phyloP scores from a whole-genome alignment of 2,329 filamentous ascomycete species.

The Colletotrichum chlorophyti region DNA sequence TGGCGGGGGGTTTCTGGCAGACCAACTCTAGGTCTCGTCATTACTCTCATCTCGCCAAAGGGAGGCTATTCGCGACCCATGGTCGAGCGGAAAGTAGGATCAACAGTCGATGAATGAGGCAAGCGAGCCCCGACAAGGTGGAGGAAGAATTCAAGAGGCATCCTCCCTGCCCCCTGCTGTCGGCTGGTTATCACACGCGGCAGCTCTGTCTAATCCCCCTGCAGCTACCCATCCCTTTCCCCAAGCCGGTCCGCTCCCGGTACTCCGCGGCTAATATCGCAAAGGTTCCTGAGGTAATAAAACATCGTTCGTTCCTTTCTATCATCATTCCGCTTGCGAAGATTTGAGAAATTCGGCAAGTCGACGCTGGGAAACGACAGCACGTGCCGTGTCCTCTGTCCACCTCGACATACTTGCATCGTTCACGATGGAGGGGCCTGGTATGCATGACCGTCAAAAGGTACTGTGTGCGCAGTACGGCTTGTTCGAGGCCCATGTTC shows the following conservation, averaged over 20 bases:
- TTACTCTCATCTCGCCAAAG: not conserved
- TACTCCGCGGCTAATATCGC: constrained; percentile 6
- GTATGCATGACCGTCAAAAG: too few relatives aligned
- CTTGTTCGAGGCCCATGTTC: too few relatives aligned
- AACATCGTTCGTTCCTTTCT: constrained; percentile 13
- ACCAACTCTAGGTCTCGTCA: too few relatives aligned
- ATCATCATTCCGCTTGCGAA: constrained; percentile 1
- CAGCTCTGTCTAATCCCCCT: not conserved
- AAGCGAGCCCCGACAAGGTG: not conserved
- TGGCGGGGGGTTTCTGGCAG: too few relatives aligned
- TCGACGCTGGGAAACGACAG: not conserved
- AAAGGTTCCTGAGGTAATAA: not conserved
- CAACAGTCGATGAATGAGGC: not conserved
- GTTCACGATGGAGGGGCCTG: too few relatives aligned
- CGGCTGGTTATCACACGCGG: not conserved
- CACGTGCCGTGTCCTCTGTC: too few relatives aligned
- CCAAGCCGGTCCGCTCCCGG: constrained; percentile 23
- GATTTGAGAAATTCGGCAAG: not conserved
- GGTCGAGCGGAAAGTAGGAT: constrained; percentile 3
- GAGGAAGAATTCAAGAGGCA: constrained; percentile 13
- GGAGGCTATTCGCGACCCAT: not conserved
- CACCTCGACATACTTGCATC: too few relatives aligned
- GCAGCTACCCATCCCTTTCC: constrained; percentile 17
- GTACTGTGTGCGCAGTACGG: too few relatives aligned
- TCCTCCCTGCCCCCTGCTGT: constrained; percentile 2